A percentile compares a stretch with the other conserved stretches of the same genome.
These are phyloP conservation scores for Ceratocystis diversiconidia DNA, from an alignment of 2,329 filamentous ascomycete genomes.

Conservation along the genomic window DNA sequence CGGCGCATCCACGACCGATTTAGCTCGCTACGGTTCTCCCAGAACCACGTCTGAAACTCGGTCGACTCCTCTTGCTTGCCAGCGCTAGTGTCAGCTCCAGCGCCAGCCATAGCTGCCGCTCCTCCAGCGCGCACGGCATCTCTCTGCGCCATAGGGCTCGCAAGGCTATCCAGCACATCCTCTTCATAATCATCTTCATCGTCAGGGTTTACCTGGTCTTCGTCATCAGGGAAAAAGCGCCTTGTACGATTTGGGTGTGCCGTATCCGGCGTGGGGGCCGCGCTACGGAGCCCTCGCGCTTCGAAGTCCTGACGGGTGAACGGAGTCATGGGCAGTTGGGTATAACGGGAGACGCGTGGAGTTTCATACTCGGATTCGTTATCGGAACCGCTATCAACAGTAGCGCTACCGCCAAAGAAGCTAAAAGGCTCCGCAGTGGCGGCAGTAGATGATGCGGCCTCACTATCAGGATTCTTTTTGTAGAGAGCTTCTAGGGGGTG, in stretches of 20 bases:
- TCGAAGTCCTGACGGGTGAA: constrained; percentile 69
- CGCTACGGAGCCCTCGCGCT: constrained; percentile 62
- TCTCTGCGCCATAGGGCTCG: constrained; percentile 9
- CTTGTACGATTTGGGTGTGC: constrained; percentile 57
- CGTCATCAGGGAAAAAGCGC: constrained; percentile 39
- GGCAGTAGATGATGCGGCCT: constrained; percentile 27
- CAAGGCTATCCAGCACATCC: constrained; percentile 21
- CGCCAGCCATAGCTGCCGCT: constrained; percentile 11
- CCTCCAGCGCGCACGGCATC: constrained; percentile 18
- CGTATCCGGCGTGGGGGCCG: constrained; percentile 89
- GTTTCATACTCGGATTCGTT: constrained; percentile 25
- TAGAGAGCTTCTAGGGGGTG: constrained; percentile 89
- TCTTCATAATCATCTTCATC: constrained; percentile 24
- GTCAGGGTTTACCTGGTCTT: constrained; percentile 33
- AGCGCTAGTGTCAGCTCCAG: constrained; percentile 12
- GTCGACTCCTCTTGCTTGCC: constrained; percentile 23
- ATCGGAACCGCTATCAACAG: constrained; percentile 35
- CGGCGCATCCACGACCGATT: constrained; percentile 54
- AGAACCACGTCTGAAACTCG: constrained; percentile 55
- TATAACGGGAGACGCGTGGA: constrained; percentile 17
- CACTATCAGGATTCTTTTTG: constrained; percentile 41
- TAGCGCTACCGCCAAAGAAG: constrained; percentile 53
- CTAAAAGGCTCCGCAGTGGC: constrained; percentile 45
- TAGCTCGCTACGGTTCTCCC: constrained; percentile 49
- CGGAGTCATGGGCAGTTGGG: constrained; percentile 58